Conservation (phyloP, 352 stramenopile species). For the Phytophthora capsici region DNA sequence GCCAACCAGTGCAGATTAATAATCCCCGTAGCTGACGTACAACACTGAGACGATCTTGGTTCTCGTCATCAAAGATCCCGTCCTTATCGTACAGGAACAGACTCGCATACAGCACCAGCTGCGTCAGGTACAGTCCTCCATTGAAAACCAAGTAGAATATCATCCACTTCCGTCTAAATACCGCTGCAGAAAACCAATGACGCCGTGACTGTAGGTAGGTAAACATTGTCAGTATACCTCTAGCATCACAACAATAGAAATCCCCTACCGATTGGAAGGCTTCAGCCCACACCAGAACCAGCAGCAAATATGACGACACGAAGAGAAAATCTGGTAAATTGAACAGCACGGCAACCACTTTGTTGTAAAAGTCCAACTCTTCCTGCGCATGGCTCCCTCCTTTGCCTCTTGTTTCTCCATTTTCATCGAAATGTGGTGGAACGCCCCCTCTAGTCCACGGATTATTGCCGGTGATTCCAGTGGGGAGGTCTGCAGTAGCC, state of each 20-base stretch:
- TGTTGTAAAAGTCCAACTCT: conserved; percentile 91
- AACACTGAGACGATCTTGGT: conserved; percentile 71
- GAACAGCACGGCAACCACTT: conserved; percentile 91
- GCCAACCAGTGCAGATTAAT: background rate
- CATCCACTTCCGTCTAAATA: conserved; percentile 90
- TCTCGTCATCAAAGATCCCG: conserved; percentile 81
- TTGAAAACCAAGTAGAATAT: conserved; percentile 95
- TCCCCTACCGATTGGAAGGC: conserved; percentile 83
- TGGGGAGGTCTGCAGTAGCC: conserved; percentile 49
- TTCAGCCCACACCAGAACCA: conserved; percentile 93
- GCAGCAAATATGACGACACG: conserved; percentile 90
- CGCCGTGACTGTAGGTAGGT: conserved; percentile 65
- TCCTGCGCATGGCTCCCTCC: conserved; percentile 42
- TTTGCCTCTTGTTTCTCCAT: conserved; percentile 18
- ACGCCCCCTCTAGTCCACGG: conserved; percentile 22
- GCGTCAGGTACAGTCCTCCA: conserved; percentile 84
- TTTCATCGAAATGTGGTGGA: conserved; percentile 11
- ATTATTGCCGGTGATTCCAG: conserved; percentile 31
- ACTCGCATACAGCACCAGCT: conserved; percentile 89
- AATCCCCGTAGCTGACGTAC: conserved; percentile 36
- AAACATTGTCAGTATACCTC: conserved; percentile 6
- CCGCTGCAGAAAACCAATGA: conserved; percentile 89
- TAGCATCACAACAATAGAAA: background rate
- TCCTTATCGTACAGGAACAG: conserved; percentile 88
- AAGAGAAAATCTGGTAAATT: conserved; percentile 94